Conservation (phyloP, 495 filamentous ascomycete genomes). For the Penicillium herquei region DNA sequence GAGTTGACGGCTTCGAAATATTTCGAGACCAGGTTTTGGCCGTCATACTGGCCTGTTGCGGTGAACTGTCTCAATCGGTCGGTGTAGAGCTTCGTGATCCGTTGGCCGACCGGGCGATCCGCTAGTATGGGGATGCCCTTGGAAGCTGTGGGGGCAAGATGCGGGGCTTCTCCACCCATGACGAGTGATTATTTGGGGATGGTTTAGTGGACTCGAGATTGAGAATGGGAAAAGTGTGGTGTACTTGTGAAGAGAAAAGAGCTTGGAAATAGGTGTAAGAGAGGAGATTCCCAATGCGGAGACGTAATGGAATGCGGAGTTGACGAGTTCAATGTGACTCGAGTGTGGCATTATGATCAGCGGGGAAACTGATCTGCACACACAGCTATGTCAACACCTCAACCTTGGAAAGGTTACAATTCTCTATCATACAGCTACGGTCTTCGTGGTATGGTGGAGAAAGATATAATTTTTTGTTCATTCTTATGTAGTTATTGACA, state of each 20-base stretch:
- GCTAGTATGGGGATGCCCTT: conserved; percentile 57
- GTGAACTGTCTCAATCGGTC: conserved; percentile 82
- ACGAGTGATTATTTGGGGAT: conserved; percentile 2
- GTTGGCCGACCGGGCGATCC: conserved; percentile 69
- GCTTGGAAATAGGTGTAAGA: neutral
- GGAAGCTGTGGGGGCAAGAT: conserved; percentile 31
- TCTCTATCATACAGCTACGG: too few relatives aligned
- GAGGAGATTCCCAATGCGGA: conserved; percentile 16
- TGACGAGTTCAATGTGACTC: too few relatives aligned
- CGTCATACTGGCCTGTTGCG: conserved; percentile 73
- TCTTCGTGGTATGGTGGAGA: too few relatives aligned
- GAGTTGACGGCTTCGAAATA: conserved; percentile 71
- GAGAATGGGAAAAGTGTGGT: neutral
- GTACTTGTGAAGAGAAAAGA: neutral
- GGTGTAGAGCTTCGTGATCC: conserved; percentile 84
- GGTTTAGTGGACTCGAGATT: neutral
- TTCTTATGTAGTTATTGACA: too few relatives aligned
- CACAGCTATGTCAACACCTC: neutral
- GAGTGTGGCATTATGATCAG: neutral
- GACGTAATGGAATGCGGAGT: conserved; percentile 25
- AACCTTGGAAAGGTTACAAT: neutral
- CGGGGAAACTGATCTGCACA: neutral
- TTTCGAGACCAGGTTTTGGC: conserved; percentile 75
- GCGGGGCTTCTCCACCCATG: conserved; percentile 50
- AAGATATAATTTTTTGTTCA: too few relatives aligned